Base-by-base conservation (phyloP, 208 protist genomes). In the Tetramitus jugosus region DNA sequence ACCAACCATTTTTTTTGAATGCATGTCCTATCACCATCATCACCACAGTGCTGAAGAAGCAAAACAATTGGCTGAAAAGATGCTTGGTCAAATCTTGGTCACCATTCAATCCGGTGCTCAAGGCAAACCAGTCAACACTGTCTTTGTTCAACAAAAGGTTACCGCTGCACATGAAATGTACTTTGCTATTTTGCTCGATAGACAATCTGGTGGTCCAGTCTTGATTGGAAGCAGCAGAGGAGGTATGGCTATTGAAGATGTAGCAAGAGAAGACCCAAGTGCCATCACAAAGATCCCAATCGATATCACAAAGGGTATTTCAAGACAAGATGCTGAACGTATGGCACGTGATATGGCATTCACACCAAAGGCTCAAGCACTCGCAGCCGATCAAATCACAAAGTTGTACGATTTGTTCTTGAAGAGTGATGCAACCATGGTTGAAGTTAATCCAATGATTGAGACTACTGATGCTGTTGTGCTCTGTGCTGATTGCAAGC, bases 391-490 rank as follows among this genome's bases (percentile, higher is more conserved):
- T 79, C 88, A 98, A 87, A 96, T 99, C 80, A 87, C 91, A 82
- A 86, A 85, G 14, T 82, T 99, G 14, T 99, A 98, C 90, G 93
- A 98, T 72, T 84, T 99, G n/a, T 97, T 96, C 81, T 91, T 95
- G 71, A 87, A 94, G 33, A 92, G 90, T 76, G 96, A 98, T 84
- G 95, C 93, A 86, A 98, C 95, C 35, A 91, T 97, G 87, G 90
- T 99, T 37, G 97, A 99, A 89, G 96, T 99, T 82, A 99, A 99
- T 91, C 97, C 97, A 56, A 88, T 99, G 43, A 94, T 96, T 4
- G 94, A 98, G 87, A 94, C 96, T 49, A 84, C 92, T 69, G 90
- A 94, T 81, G 94, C 93, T 65, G 85, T 91, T 60, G 92, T 99
- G 31, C 91, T 97, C 85, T 93, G 93, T 87, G 94, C 98, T 79